Conservation (phyloP, 768 basidiomycete species). For the Pleurotus platypus region DNA sequence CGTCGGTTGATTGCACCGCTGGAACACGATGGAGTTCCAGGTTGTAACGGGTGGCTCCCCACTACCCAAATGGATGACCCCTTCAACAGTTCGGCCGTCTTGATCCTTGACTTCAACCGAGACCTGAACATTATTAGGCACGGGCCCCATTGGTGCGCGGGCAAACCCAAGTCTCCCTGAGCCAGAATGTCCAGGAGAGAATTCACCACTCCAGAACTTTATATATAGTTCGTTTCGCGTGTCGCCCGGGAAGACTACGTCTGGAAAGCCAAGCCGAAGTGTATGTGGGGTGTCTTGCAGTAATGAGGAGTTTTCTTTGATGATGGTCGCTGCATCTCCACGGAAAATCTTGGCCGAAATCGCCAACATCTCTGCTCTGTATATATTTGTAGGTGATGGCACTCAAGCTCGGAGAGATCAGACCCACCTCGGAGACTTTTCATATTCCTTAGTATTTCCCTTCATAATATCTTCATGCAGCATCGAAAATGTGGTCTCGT, state of each 20-base stretch:
- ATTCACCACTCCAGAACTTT: conserved; percentile 94
- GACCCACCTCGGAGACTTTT: conserved; percentile 74
- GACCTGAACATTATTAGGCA: conserved; percentile 78
- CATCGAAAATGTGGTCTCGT: conserved; percentile 86
- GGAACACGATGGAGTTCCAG: conserved; percentile 90
- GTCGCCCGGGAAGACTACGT: conserved; percentile 92
- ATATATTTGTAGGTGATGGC: conserved; percentile 6
- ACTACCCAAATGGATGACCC: conserved; percentile 76
- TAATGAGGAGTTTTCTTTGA: conserved; percentile 80
- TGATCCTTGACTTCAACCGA: conserved; percentile 81
- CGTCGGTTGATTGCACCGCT: conserved; percentile 83
- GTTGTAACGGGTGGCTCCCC: conserved; percentile 79
- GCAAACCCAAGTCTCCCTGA: conserved; percentile 59
- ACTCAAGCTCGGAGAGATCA: not conserved
- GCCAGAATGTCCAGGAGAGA: conserved; percentile 49
- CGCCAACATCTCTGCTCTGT: conserved; percentile 82
- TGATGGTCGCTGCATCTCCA: conserved; percentile 72
- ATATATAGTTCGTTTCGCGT: conserved; percentile 94
- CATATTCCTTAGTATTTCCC: conserved; percentile 72
- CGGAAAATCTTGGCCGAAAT: conserved; percentile 85
- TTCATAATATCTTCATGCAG: conserved; percentile 94
- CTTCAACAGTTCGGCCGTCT: conserved; percentile 65
- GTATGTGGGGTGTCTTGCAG: conserved; percentile 81
- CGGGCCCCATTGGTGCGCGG: conserved; percentile 49
- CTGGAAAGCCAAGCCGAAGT: conserved; percentile 88